Conservation (phyloP, 805 yeast genomes). For the Spathaspora sp. region DNA sequence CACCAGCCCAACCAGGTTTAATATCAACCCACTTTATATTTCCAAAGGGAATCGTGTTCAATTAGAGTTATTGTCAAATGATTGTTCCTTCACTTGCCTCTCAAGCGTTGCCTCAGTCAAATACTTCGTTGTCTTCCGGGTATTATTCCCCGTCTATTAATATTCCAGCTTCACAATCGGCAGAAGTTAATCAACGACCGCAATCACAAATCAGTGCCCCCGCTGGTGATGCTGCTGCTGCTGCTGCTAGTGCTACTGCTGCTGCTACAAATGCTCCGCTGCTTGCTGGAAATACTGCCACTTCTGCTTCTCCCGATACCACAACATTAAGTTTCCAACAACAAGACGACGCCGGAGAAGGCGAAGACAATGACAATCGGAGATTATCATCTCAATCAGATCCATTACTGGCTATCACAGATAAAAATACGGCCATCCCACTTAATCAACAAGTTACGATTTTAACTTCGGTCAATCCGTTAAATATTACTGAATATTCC, state of each 20-base stretch:
- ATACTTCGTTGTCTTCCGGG: neutral
- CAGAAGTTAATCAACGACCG: neutral
- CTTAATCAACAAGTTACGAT: constrained; percentile 18
- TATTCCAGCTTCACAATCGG: neutral
- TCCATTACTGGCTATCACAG: neutral
- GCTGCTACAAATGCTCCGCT: neutral
- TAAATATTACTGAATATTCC: constrained; percentile 30
- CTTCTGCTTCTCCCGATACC: neutral
- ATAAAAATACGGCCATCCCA: neutral
- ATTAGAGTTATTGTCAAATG: neutral
- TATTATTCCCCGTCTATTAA: neutral
- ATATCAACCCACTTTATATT: neutral
- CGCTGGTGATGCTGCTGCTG: too few relatives aligned
- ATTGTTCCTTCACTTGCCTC: neutral
- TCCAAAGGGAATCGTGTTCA: neutral
- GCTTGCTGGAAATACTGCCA: neutral
- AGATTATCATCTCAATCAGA: neutral
- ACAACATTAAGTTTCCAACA: neutral
- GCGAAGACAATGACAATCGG: neutral
- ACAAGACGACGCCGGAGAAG: neutral
- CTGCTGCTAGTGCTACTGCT: too few relatives aligned
- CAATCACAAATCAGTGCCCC: neutral
- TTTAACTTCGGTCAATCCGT: constrained; percentile 24
- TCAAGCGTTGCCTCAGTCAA: neutral
- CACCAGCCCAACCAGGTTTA: neutral